phyloP scores from a whole-genome alignment of 345 rosid genomes.

The Clausena lansium region DNA sequence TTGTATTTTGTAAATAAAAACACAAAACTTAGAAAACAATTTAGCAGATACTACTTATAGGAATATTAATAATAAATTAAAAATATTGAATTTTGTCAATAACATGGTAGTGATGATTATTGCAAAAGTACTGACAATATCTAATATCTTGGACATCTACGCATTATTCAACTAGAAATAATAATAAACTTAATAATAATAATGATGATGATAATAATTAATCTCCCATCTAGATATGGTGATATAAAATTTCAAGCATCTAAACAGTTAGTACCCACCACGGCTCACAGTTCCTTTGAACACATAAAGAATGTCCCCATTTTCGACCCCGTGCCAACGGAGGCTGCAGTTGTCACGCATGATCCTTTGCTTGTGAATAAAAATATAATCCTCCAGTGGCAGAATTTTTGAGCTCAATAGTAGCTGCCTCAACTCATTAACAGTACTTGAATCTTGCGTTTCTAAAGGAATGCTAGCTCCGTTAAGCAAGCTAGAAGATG shows the following conservation, averaged over 20 bases:
- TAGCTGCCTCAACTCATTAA: slow-evolving; percentile 51
- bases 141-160: too few relatives aligned
- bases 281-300: slow-evolving; percentile 67
- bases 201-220: too few relatives aligned
- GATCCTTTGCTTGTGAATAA: slow-evolving; percentile 81
- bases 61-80: not conserved
- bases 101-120: too few relatives aligned
- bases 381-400: slow-evolving; percentile 71
- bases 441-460: slow-evolving; percentile 55
- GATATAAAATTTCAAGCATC: not conserved
- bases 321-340: slow-evolving; percentile 75
- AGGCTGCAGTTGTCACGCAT: slow-evolving; percentile 73
- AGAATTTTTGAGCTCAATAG: slow-evolving; percentile 48
- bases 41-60: too few relatives aligned
- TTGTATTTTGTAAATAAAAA: too few relatives aligned
- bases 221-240: not conserved
- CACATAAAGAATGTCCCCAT: slow-evolving; percentile 67
- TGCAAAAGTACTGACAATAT: too few relatives aligned
- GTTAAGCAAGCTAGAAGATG: slow-evolving; percentile 68
- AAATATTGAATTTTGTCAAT: not conserved
- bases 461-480: slow-evolving; percentile 68
- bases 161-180: not conserved
- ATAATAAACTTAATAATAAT: not conserved
- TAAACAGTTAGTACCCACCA: slow-evolving; percentile 18
- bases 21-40: too few relatives aligned